These are phyloP conservation scores for Gossypium arboreum DNA, from an alignment of 345 rosid genomes.

Conservation along the genomic window DNA sequence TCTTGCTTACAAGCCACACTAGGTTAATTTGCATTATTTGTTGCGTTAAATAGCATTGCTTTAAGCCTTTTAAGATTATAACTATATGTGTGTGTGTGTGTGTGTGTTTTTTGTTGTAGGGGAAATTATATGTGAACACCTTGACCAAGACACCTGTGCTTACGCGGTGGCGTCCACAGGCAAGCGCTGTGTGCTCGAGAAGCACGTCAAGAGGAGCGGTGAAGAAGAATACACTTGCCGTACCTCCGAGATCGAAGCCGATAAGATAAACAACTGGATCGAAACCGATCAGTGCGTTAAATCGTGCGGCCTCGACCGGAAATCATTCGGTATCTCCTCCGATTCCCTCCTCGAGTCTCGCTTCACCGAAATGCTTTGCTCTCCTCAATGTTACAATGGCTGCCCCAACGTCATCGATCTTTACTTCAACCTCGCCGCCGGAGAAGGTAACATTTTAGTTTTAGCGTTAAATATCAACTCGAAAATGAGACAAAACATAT, in stretches of 20 bases:
- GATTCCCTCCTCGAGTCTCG: slow-evolving; percentile 69
- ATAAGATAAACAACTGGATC: slow-evolving; percentile 48
- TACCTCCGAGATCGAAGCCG: slow-evolving; percentile 66
- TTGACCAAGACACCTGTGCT: slow-evolving; percentile 53
- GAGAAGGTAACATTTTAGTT: slow-evolving; percentile 55
- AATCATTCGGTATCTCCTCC: slow-evolving; percentile 74
- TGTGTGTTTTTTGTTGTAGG: slow-evolving; percentile 18
- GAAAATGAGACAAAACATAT: too few relatives aligned
- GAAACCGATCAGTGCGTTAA: slow-evolving; percentile 67
- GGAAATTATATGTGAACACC: slow-evolving; percentile 57
- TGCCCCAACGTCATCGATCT: slow-evolving; percentile 85
- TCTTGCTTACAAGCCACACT: slow-evolving; percentile 26
- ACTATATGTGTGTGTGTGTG: neutral
- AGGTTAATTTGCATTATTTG: slow-evolving; percentile 14
- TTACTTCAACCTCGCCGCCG: slow-evolving; percentile 84
- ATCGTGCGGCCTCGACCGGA: slow-evolving; percentile 73
- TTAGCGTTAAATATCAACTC: too few relatives aligned
- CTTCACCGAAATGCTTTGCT: slow-evolving; percentile 64
- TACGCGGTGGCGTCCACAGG: slow-evolving; percentile 71
- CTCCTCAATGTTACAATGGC: slow-evolving; percentile 58
- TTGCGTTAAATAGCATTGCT: neutral
- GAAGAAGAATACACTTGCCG: slow-evolving; percentile 52
- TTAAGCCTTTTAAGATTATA: neutral
- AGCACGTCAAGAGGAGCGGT: slow-evolving; percentile 54
- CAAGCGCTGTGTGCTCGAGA: slow-evolving; percentile 80